A percentile compares a stretch with the other conserved stretches of the same genome.
Conservation (phyloP, 2,329 filamentous ascomycete species). For the Penicillium vulpinum region DNA sequence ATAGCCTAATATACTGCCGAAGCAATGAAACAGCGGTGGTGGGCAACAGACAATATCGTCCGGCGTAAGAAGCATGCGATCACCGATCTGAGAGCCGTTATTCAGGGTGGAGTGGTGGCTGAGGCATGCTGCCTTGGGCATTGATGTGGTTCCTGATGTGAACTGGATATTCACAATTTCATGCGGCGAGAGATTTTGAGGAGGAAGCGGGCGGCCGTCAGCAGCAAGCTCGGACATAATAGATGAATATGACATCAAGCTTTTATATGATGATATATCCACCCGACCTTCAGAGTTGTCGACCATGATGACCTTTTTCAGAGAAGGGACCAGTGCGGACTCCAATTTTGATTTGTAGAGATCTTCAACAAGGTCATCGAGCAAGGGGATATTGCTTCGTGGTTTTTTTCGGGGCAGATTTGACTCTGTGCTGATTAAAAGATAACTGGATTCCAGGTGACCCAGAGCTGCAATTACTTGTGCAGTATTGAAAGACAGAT, state of each 20-base stretch:
- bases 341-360: constrained; percentile 47
- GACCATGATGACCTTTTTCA: constrained; percentile 71
- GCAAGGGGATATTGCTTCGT: constrained; percentile 58
- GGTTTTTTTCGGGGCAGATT: constrained; percentile 70
- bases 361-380: constrained; percentile 56
- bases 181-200: constrained; percentile 53
- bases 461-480: constrained; percentile 78
- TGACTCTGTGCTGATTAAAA: constrained; percentile 85
- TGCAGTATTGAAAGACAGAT: constrained; percentile 78
- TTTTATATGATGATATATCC: constrained; percentile 44
- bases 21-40: constrained; percentile 67
- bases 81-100: constrained; percentile 81
- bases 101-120: constrained; percentile 86
- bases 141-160: constrained; percentile 89
- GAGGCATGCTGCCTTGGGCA: constrained; percentile 88
- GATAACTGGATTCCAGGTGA: constrained; percentile 70
- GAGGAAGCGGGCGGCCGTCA: constrained; percentile 44
- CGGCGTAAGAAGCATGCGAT: constrained; percentile 76
- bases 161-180: constrained; percentile 96
- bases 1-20: constrained; percentile 88
- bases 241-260: constrained; percentile 51
- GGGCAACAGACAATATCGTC: constrained; percentile 68
- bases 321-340: constrained; percentile 64
- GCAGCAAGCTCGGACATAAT: constrained; percentile 46
- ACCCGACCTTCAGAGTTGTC: constrained; percentile 69